phyloP scores from a whole-genome alignment of 1,139 yeast genomes.

The Candida pseudocylindracea region DNA sequence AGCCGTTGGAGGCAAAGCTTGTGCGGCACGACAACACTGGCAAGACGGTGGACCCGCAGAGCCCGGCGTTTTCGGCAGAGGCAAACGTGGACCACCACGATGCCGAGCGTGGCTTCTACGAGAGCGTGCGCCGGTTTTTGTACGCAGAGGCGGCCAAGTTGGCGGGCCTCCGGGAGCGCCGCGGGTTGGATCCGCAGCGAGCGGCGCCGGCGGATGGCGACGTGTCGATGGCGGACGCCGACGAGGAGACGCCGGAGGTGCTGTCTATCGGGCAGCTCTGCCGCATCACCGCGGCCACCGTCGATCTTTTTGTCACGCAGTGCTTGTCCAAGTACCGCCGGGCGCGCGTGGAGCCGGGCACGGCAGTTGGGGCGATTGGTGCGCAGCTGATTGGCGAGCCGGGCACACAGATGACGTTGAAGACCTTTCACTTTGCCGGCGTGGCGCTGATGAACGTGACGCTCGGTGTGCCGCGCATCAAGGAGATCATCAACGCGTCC shows the following conservation, averaged over 20 bases:
- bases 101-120: constrained; percentile 68
- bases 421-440: constrained; percentile 99
- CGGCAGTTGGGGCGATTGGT: constrained; percentile 98
- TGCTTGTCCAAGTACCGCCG: constrained; percentile 68
- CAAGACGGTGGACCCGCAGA: constrained; percentile 16
- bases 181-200: constrained; percentile 18
- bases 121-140: constrained; percentile 46
- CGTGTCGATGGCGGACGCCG: constrained; percentile 20
- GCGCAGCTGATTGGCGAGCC: constrained; percentile 99
- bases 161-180: constrained; percentile 31
- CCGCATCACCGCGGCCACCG: constrained; percentile 40
- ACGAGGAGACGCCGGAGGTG: constrained; percentile 10
- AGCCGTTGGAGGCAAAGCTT: constrained; percentile 36
- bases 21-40: constrained; percentile 61
- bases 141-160: constrained; percentile 30
- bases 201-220: constrained; percentile 17
- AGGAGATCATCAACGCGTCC: constrained; percentile 94
- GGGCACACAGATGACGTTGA: constrained; percentile 97
- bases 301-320: constrained; percentile 48
- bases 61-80: constrained; percentile 17
- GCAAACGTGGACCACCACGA: constrained; percentile 46
- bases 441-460: constrained; percentile 99
- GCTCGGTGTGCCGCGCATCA: constrained; percentile 96
- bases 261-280: constrained; percentile 50
- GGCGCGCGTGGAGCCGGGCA: constrained; percentile 96